Percentiles rank a stretch among this genome's conserved stretches.
Evolutionary conservation across 108 stramenopile genomes (phyloP).

Genomic region (Cyclotella cryptica): DNA sequence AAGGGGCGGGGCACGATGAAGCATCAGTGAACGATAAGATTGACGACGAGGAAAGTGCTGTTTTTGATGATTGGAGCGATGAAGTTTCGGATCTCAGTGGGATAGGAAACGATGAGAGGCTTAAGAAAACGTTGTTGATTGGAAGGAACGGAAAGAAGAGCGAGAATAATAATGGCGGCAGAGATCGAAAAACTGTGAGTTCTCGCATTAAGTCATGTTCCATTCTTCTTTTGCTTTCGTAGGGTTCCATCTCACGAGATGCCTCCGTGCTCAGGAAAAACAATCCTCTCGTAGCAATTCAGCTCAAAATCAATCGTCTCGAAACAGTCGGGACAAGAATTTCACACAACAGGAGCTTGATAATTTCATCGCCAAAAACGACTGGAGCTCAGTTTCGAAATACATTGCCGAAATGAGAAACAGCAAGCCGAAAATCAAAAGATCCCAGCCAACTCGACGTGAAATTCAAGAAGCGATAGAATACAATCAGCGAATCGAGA

Average conservation of each 20-base stretch:
- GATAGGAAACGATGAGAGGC: slow-evolving; percentile 39
- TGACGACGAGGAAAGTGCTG: slow-evolving; percentile 7
- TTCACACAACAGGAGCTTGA: slow-evolving; percentile 80
- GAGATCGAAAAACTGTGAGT: slow-evolving; percentile 27
- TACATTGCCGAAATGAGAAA: slow-evolving; percentile 75
- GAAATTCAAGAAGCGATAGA: slow-evolving; percentile 28
- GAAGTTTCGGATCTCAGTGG: slow-evolving; percentile 54
- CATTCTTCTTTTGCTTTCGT: no score
- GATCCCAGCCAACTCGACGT: slow-evolving; percentile 9
- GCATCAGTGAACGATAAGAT: not conserved
- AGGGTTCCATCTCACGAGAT: no score
- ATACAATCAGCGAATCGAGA: slow-evolving; percentile 7
- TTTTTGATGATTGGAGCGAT: slow-evolving; percentile 48
- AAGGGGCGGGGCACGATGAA: not conserved
- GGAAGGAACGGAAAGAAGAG: not conserved
- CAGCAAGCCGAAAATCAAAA: slow-evolving; percentile 20
- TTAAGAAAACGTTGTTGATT: slow-evolving; percentile 12
- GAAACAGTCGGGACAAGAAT: slow-evolving; percentile 19
- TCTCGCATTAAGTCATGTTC: no score
- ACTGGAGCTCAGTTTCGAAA: slow-evolving; percentile 77
- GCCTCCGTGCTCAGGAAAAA: slow-evolving; percentile 5
- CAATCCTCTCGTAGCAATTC: slow-evolving; percentile 18
- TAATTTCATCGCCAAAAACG: slow-evolving; percentile 78
- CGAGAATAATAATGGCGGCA: not conserved
- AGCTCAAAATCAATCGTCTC: not conserved